phyloP scores from a whole-genome alignment of 208 protist genomes.

The Spongospora subterranea region DNA sequence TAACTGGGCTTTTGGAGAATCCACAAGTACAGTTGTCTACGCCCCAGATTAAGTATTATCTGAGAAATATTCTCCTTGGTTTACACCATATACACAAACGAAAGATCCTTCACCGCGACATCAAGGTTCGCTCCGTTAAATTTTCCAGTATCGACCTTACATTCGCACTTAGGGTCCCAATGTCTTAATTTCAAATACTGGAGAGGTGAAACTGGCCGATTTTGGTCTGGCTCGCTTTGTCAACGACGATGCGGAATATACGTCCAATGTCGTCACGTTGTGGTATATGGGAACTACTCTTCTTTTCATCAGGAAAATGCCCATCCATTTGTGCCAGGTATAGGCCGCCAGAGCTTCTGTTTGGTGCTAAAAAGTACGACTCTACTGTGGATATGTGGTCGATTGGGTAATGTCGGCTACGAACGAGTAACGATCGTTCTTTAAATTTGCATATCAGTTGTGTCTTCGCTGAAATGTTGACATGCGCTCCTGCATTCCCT shows the following conservation, averaged over 20 bases:
- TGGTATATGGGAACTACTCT: too few species aligned
- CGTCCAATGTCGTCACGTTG: conserved; percentile 79
- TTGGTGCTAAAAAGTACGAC: conserved; percentile 75
- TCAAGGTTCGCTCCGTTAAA: conserved; percentile 73
- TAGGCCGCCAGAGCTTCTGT: conserved; percentile 80
- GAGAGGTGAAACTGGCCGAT: conserved; percentile 81
- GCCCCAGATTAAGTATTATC: conserved; percentile 80
- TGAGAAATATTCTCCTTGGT: conserved; percentile 77
- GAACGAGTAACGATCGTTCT: too few species aligned
- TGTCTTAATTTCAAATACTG: conserved; percentile 77
- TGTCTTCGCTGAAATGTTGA: conserved; percentile 57
- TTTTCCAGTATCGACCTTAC: background rate
- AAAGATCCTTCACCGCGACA: conserved; percentile 79
- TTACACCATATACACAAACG: conserved; percentile 74
- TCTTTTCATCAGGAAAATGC: too few species aligned
- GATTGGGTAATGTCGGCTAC: conserved; percentile 71
- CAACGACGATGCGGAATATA: conserved; percentile 66
- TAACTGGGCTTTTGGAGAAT: conserved; percentile 78
- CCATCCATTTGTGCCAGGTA: too few species aligned
- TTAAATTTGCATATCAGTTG: conserved; percentile 61
- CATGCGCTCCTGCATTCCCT: background rate
- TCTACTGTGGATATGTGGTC: conserved; percentile 80
- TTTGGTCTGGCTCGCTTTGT: conserved; percentile 74
- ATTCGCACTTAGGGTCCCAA: conserved; percentile 68
- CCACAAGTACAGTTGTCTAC: conserved; percentile 63